Conservation (phyloP, 441 rosid genomes). For the Erysimum pusillum region DNA sequence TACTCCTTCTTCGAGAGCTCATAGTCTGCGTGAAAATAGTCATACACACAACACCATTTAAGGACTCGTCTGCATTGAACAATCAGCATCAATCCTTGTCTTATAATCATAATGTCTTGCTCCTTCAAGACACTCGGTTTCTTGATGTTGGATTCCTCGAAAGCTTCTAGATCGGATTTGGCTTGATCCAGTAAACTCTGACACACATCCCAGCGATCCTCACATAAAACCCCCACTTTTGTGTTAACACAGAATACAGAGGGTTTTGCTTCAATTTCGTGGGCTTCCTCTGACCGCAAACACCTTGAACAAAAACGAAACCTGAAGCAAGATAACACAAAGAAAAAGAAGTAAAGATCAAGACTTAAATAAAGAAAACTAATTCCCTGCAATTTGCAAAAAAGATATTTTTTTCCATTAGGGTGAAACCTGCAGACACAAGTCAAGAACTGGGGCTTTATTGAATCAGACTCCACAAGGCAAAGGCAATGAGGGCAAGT, state of each 20-base stretch:
- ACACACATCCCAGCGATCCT: conserved; percentile 6
- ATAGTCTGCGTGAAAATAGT: conserved; percentile 5
- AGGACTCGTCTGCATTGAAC: conserved; percentile 42
- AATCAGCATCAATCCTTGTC: conserved; percentile 34
- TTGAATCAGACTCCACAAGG: neutral
- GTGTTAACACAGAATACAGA: neutral
- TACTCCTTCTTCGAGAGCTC: conserved; percentile 36
- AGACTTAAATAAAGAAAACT: neutral
- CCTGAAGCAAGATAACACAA: conserved; percentile 26
- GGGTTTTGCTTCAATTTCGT: neutral
- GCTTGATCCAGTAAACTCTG: neutral
- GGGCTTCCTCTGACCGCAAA: neutral
- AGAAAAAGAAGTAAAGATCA: neutral
- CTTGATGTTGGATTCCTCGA: conserved; percentile 3
- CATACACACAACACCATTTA: conserved; percentile 43
- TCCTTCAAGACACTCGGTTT: neutral
- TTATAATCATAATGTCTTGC: neutral
- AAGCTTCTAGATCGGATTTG: conserved; percentile 9
- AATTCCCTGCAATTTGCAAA: neutral
- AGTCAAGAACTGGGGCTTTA: neutral
- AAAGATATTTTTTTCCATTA: neutral
- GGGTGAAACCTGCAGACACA: conserved; percentile 41
- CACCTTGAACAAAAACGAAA: conserved; percentile 19
- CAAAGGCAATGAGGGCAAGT: conserved; percentile 33
- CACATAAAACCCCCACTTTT: neutral